Evolutionary conservation across 2,329 filamentous ascomycete genomes (phyloP).

Genomic region (Elsinoe batatas): DNA sequence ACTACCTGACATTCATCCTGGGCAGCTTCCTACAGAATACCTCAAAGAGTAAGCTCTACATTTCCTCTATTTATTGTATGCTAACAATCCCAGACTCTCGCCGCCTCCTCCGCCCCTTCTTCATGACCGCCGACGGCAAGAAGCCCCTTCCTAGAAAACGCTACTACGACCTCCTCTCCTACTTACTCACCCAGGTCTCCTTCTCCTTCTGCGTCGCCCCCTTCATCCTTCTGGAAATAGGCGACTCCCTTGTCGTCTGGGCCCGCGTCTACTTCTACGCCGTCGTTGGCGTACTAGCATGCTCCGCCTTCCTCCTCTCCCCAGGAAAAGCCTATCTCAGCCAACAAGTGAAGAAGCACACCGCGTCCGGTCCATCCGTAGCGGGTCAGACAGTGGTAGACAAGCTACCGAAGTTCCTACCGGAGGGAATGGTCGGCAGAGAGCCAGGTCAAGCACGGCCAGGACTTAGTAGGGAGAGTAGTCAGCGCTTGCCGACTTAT

Average conservation of each 20-base stretch:
- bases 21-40: slow-evolving; percentile 86
- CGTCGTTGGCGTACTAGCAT: slow-evolving; percentile 54
- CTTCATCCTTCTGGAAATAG: slow-evolving; percentile 71
- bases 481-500: slow-evolving; percentile 39
- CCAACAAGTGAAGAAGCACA: slow-evolving; percentile 26
- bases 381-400: not conserved
- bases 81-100: slow-evolving; percentile 58
- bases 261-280: slow-evolving; percentile 80
- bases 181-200: slow-evolving; percentile 65
- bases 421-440: slow-evolving; percentile 34
- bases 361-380: slow-evolving; percentile 15
- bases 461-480: not conserved
- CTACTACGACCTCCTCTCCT: slow-evolving; percentile 76
- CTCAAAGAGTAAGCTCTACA: slow-evolving; percentile 67
- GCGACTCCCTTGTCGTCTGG: slow-evolving; percentile 67
- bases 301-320: slow-evolving; percentile 68
- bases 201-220: slow-evolving; percentile 77
- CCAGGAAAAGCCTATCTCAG: slow-evolving; percentile 53
- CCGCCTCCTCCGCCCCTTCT: slow-evolving; percentile 82
- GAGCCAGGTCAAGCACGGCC: not conserved
- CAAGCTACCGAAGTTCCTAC: slow-evolving; percentile 22
- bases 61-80: slow-evolving; percentile 10
- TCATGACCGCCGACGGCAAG: slow-evolving; percentile 67
- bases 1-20: slow-evolving; percentile 83
- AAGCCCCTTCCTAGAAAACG: slow-evolving; percentile 61